Evolutionary conservation across 306 rosid species (phyloP).

Genomic region (Casuarina cunninghamiana): DNA sequence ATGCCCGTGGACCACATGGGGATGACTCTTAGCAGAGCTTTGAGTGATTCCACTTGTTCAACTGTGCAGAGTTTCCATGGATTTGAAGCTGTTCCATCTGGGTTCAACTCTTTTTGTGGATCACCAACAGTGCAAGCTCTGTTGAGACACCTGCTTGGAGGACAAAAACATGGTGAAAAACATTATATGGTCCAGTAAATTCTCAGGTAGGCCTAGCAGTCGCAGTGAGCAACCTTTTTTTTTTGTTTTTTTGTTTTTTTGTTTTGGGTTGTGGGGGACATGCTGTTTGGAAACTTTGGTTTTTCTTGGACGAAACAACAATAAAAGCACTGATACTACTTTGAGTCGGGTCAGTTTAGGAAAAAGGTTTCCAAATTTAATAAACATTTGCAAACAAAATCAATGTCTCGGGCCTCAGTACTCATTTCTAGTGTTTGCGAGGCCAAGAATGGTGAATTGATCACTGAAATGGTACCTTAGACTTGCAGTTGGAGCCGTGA

Average conservation of each 20-base stretch:
- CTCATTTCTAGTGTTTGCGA: neutral
- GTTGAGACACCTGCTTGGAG: conserved; percentile 17
- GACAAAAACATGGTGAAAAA: conserved; percentile 9
- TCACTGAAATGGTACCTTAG: conserved; percentile 28
- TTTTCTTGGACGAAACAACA: neutral
- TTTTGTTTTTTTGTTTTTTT: neutral
- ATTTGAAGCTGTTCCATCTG: conserved; percentile 11
- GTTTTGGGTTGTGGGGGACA: too few species aligned
- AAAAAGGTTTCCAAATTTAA: too few species aligned
- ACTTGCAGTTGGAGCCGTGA: conserved; percentile 32
- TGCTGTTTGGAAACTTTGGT: neutral
- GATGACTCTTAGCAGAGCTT: conserved; percentile 38
- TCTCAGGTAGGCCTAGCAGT: neutral
- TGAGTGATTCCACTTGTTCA: conserved; percentile 41
- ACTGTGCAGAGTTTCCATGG: conserved; percentile 17
- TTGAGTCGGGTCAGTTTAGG: too few species aligned
- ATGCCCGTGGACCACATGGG: conserved; percentile 56
- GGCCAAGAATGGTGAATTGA: neutral
- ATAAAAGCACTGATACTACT: neutral
- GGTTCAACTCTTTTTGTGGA: conserved; percentile 1
- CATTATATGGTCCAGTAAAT: neutral
- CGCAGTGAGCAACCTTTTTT: neutral
- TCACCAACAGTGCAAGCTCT: conserved; percentile 10
- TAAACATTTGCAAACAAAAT: too few species aligned
- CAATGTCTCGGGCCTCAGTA: too few species aligned